phyloP scores from a whole-genome alignment of 768 basidiomycete species.

The Rickenella mellea region DNA sequence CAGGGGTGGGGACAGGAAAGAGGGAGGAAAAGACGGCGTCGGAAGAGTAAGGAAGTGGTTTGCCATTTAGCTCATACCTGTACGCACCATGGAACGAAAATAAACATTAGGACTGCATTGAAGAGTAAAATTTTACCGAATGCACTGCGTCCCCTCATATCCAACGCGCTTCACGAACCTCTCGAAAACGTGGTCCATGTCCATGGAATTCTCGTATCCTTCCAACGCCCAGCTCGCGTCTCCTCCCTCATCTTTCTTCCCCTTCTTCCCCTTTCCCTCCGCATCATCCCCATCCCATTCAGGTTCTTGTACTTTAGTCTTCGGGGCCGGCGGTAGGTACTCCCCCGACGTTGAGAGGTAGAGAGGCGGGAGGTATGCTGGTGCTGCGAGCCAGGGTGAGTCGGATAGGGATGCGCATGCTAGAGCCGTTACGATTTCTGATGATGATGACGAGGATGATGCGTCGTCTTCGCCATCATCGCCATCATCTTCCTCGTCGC shows the following conservation, averaged over 20 bases:
- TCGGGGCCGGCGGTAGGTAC: constrained; percentile 53
- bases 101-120: background rate
- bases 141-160: constrained; percentile 72
- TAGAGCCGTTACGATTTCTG: constrained; percentile 48
- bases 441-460: constrained; percentile 23
- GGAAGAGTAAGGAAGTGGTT: constrained; percentile 77
- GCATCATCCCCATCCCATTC: constrained; percentile 26
- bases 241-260: constrained; percentile 23
- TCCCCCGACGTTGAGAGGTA: constrained; percentile 73
- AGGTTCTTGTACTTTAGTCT: constrained; percentile 33
- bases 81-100: background rate
- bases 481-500: constrained; percentile 15
- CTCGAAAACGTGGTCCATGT: constrained; percentile 81
- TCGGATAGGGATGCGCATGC: constrained; percentile 43
- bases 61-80: constrained; percentile 84
- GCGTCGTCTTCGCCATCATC: constrained; percentile 27
- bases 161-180: constrained; percentile 67
- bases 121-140: constrained; percentile 50
- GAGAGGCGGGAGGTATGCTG: constrained; percentile 47
- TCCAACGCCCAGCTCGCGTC: constrained; percentile 57
- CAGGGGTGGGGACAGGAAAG: constrained; percentile 45
- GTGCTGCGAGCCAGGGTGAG: constrained; percentile 59
- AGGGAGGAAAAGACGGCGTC: constrained; percentile 63
- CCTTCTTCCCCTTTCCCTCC: constrained; percentile 23
- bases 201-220: constrained; percentile 70